Percentiles rank a stretch among this genome's conserved stretches.
phyloP scores from a whole-genome alignment of 2,329 filamentous ascomycete genomes.

The Triangularia verruculosa region DNA sequence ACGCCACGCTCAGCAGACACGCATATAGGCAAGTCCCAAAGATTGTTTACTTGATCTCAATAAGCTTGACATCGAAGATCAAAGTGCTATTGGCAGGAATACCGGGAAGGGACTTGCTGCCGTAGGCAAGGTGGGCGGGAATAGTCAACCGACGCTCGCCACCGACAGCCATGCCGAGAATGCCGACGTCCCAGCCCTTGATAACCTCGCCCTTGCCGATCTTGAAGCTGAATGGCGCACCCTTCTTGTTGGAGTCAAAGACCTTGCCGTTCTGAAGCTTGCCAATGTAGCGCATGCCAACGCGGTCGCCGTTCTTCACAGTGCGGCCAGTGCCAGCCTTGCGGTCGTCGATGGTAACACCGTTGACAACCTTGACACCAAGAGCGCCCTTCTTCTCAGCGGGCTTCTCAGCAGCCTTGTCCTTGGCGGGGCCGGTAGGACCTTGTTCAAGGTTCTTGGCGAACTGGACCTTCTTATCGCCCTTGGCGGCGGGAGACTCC shows the following conservation, averaged over 20 bases:
- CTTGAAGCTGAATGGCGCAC: conserved; percentile 95
- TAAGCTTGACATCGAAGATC: conserved; percentile 85
- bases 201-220: conserved; percentile 93
- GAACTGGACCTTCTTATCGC: conserved; percentile 96
- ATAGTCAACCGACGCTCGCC: conserved; percentile 92
- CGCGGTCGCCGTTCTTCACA: conserved; percentile 85
- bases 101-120: conserved; percentile 74
- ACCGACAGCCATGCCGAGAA: conserved; percentile 87
- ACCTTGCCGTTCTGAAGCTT: conserved; percentile 93
- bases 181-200: conserved; percentile 96
- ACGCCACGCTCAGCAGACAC: conserved; percentile 20
- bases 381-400: conserved; percentile 51
- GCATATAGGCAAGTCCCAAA: conserved; percentile 1
- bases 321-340: conserved; percentile 81
- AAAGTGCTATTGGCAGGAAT: conserved; percentile 91
- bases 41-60: conserved; percentile 70
- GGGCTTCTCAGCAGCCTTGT: conserved; percentile 40
- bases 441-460: conserved; percentile 98
- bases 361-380: conserved; percentile 76
- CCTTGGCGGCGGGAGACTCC: conserved; percentile 45
- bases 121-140: conserved; percentile 84
- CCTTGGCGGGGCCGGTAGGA: conserved; percentile 67
- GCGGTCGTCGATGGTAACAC: conserved; percentile 92
- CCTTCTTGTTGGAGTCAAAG: conserved; percentile 98
- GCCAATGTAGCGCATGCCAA: conserved; percentile 96